Evolutionary conservation across 2,329 filamentous ascomycete genomes (phyloP), one percentile per base, ranked within the genome.

Genomic region (Xylaria sp.): DNA sequence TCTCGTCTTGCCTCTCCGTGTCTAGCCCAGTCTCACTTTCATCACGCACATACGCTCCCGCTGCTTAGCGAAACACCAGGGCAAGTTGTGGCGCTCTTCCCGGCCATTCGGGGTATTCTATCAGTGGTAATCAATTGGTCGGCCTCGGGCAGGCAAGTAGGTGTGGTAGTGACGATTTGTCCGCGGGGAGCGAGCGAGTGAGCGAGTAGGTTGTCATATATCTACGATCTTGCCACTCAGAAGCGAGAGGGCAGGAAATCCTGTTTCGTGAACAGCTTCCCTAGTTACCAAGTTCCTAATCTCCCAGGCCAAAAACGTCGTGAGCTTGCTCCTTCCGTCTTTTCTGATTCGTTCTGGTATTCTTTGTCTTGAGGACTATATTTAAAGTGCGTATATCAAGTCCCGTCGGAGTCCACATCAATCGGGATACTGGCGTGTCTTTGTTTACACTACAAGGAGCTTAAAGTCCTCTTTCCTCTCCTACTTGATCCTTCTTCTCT

Each of bases 371-470:
- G 15, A 38, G 28, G 28, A 1, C 23, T 48, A 42, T 56, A 64
- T 63, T 54, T n/a, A 6, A 33, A 42, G 40, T 40, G 3, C 31
- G 63, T 40, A 51, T 63, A 38, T n/a, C 46, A 67, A 11, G n/a
- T 13, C 54, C 38, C 38, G 49, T 26, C 17, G 6, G 23, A 4
- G 49, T 13, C n/a, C 26, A 6, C 36, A 15, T 48, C 20, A 26
- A n/a, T 20, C 20, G 15, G 20, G 13, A 46, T 26, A 20, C 33
- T 20, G 3, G 2, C 2, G 20, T 7, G 17, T 38, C 46, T 54
- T n/a, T 54, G 17, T 56, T 31, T 36, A 63, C 48, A 46, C 10
- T 11, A 46, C 38, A 54, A 48, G 6, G 15, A 20, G 9, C 40
- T 58, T 31, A 51, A 31, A 7, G 13, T 23, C 36, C 11, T 54